These are phyloP conservation scores for Picea abies DNA, from an alignment of 83 land plant species.

Conservation along the genomic window DNA sequence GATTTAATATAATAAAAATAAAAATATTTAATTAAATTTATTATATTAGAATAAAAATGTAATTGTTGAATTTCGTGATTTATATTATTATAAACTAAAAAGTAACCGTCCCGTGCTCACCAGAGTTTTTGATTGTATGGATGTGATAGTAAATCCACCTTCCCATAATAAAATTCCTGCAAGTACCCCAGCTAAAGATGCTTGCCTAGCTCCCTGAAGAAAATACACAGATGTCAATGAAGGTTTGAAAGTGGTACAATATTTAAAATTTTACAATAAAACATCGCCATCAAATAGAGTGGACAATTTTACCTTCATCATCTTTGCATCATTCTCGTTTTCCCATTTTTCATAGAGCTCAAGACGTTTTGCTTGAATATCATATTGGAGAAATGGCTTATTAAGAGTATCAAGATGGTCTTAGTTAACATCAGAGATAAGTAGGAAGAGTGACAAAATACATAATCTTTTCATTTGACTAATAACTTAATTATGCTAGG, in stretches of 20 bases:
- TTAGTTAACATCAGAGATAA: too few relatives aligned
- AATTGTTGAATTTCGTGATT: too few relatives aligned
- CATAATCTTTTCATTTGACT: too few relatives aligned
- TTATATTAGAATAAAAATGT: too few relatives aligned
- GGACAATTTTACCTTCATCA: conserved; percentile 62
- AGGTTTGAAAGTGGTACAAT: not conserved
- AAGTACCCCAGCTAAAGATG: conserved; percentile 93
- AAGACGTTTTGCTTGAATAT: conserved; percentile 55
- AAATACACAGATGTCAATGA: not conserved
- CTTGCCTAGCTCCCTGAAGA: conserved; percentile 79
- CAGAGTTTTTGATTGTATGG: too few relatives aligned
- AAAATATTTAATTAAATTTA: too few relatives aligned
- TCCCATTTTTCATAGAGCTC: conserved; percentile 79
- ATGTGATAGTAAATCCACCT: conserved; percentile 3
- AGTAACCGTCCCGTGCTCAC: too few relatives aligned
- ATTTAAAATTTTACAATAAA: not conserved
- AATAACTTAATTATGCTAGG: too few relatives aligned
- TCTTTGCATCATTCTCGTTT: conserved; percentile 58
- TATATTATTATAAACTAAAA: too few relatives aligned
- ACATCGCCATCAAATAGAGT: not conserved
- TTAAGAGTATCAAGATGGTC: conserved; percentile 31
- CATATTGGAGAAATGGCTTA: not conserved
- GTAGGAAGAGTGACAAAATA: too few relatives aligned
- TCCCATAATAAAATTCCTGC: conserved; percentile 80
- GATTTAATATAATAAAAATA: too few relatives aligned